Evolutionary conservation across 768 basidiomycete species (phyloP), one percentile per base, ranked within the genome.

Genomic region (Solioccasus polychromus): DNA sequence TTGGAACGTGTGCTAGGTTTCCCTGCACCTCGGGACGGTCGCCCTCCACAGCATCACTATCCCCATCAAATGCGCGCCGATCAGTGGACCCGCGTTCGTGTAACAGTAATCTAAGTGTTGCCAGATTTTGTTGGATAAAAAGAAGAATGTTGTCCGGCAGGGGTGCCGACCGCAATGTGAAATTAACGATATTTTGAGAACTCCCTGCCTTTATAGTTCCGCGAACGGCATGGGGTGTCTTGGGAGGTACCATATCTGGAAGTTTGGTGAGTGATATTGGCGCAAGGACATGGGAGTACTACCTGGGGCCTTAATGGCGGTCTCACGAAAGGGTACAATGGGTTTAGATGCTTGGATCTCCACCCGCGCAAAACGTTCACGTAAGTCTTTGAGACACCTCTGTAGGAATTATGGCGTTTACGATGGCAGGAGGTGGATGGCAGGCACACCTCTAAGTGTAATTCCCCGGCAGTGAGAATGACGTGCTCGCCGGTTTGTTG

Each of bases 401-500:
- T 97, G 62, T 12, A 25, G 29, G 36, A 45, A 31, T 41, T 22
- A 35, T 45, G 19, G 35, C 12, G 31, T n/a, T 15, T 12, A 24
- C 20, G 5, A 37, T 24, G 7, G n/a, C 26, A 42, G 20, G 20
- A n/a, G 15, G 10, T 41, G 34, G 44, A 34, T 6, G 9, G 11
- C 18, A 23, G 35, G 50, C 73, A 29, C 44, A 92, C 93, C 81
- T 98, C 96, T 20, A 97, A 71, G 66, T 98, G 96, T 36, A 99
- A 69, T 61, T 98, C 95, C 25, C 96, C 96, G 1, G 96, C 96
- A 3, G 90, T 90, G 48, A 97, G 68, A 52, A 99, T 96, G 45
- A 99, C 96, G 64, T 96, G 88, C 64, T 99, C 96, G 25, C 96
- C 96, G 0, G 94, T 96, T 57, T 91, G 82, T 66, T 98, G 96